Base-by-base conservation (phyloP, 768 basidiomycete species). In the Boletus bicolor region DNA sequence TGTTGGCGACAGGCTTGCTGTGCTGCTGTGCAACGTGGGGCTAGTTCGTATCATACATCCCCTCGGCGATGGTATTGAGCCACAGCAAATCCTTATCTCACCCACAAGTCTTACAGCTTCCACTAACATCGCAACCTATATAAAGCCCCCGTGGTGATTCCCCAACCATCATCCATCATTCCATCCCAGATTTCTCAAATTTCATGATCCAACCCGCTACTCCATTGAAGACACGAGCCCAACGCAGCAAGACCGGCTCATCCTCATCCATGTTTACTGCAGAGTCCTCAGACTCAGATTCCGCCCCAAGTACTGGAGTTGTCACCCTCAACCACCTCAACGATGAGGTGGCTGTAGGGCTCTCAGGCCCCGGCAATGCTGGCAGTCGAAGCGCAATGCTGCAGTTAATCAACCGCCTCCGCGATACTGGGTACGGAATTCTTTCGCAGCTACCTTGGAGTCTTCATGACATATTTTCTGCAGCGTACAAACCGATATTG, bases 401-500 rank as follows among this genome's bases (percentile, higher is more conserved):
- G 0, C 85, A 87, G 48, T 64, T 84, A 0, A 74, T 86, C 2
- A 85, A 87, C 53, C 78, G 78, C 1, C 65, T 89, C 0, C 83
- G 82, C 10, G 81, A 68, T 44, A 86, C 84, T 0, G 87, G 87
- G 87, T 85, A 56, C 12, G 72, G 24, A 7, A 5, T 14, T 43
- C 36, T 34, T 35, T 41, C 30, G 10, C 21, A 28, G 19, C 17
- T 21, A 21, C 11, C 37, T 44, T 26, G n/a, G 7, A 21, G 3
- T 19, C 11, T 19, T 58, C 17, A 44, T 12, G 36, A 24, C 49
- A 5, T 17, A 5, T 15, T 24, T 19, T 54, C 10, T 2, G 5
- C 43, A 89, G 88, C 0, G 85, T 86, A 0, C 82, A 89, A 57
- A 73, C 79, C 14, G 85, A 90, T 50, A 81, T 91, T 10, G 86